These are phyloP conservation scores for Eucalyptus coolabah DNA, from an alignment of 345 rosid genomes.

Conservation along the genomic window DNA sequence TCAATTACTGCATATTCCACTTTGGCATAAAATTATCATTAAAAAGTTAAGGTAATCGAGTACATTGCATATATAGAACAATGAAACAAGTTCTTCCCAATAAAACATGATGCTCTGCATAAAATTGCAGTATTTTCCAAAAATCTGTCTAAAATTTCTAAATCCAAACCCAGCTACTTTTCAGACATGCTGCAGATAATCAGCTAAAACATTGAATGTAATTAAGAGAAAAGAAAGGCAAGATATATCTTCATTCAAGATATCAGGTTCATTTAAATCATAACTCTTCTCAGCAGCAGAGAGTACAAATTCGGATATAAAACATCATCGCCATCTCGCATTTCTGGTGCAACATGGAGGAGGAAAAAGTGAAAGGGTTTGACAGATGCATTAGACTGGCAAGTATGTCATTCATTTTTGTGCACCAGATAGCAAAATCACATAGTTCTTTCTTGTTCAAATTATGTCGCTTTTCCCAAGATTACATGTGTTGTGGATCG, in stretches of 20 bases:
- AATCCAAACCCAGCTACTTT: neutral
- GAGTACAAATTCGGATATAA: neutral
- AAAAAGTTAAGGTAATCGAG: neutral
- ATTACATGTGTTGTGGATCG: neutral
- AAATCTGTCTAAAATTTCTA: neutral
- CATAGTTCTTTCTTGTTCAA: neutral
- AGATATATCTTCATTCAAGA: neutral
- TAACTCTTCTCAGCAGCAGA: neutral
- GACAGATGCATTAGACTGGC: neutral
- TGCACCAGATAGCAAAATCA: neutral
- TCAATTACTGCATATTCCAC: neutral
- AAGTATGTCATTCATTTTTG: neutral
- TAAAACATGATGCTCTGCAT: neutral
- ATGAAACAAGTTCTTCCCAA: neutral
- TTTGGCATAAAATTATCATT: neutral
- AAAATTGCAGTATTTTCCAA: neutral
- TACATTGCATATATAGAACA: neutral
- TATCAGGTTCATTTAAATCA: neutral
- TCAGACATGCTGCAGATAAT: neutral
- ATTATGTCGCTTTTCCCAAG: neutral
- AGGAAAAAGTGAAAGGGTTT: neutral
- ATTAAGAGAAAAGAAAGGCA: neutral
- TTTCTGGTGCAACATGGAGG: neutral
- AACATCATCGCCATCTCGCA: neutral
- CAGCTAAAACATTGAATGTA: neutral